phyloP scores from a whole-genome alignment of 371 early-diverging fungal genomes.

The Rozella allomycis region DNA sequence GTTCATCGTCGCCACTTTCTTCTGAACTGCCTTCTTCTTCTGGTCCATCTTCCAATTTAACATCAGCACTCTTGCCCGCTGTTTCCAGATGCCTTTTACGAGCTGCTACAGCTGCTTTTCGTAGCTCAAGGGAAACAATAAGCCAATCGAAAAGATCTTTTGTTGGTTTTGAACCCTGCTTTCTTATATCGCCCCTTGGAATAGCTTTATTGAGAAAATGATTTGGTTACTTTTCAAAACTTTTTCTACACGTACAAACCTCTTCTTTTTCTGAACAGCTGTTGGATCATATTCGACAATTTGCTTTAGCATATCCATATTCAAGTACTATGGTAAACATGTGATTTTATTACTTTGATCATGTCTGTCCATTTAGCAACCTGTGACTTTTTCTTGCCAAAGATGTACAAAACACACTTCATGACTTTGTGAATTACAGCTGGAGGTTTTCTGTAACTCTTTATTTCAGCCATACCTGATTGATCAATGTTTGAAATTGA shows the following conservation, averaged over 20 bases:
- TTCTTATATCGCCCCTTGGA: slow-evolving; percentile 11
- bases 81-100: no score
- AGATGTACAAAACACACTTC: slow-evolving; percentile 24
- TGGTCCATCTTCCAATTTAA: no score
- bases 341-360: slow-evolving; percentile 7
- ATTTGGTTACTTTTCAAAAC: slow-evolving; percentile 14
- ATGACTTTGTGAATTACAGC: slow-evolving; percentile 17
- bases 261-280: slow-evolving; percentile 18
- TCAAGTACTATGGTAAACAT: slow-evolving; percentile 9
- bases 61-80: no score
- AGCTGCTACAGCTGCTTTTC: slow-evolving; percentile 20
- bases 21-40: no score
- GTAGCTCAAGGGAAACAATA: slow-evolving; percentile 14
- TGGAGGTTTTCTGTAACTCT: slow-evolving; percentile 28
- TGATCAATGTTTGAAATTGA: slow-evolving; percentile 12
- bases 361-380: slow-evolving; percentile 12
- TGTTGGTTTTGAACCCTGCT: slow-evolving; percentile 17
- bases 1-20: no score
- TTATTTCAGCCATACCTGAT: slow-evolving; percentile 18
- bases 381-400: slow-evolving; percentile 19
- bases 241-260: slow-evolving; percentile 15
- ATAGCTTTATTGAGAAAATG: slow-evolving; percentile 1
- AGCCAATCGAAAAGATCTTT: slow-evolving; percentile 26
- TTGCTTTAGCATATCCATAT: slow-evolving; percentile 14
- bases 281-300: slow-evolving; percentile 29